These are phyloP conservation scores for Biancaea sappan DNA, from an alignment of 306 rosid genomes.

Conservation along the genomic window DNA sequence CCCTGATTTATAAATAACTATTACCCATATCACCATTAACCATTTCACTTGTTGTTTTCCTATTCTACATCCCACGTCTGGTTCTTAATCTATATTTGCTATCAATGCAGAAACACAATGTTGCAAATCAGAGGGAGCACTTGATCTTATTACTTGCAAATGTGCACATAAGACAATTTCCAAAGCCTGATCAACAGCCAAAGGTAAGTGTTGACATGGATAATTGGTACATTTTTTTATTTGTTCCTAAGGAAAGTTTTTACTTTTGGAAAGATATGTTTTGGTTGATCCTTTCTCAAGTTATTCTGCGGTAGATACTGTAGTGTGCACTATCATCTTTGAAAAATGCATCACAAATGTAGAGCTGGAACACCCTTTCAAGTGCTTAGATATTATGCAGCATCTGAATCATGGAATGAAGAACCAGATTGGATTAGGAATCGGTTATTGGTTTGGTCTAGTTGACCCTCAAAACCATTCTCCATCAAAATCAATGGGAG, in stretches of 20 bases:
- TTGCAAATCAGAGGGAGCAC: conserved; percentile 97
- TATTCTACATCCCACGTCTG: no score
- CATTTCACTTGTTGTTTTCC: no score
- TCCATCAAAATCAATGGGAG: no score
- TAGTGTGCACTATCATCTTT: neutral
- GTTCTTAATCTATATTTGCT: conserved; percentile 3
- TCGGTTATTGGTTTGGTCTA: no score
- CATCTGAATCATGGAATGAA: no score
- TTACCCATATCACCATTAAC: no score
- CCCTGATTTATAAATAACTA: no score
- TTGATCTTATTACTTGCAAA: conserved; percentile 91
- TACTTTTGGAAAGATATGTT: neutral
- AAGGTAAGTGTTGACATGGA: conserved; percentile 61
- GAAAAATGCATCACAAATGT: neutral
- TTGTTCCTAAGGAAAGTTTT: neutral
- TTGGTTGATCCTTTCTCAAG: neutral
- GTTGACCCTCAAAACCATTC: no score
- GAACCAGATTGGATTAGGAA: no score
- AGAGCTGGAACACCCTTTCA: neutral
- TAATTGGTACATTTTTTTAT: conserved; percentile 2
- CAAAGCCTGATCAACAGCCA: conserved; percentile 97
- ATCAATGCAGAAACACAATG: conserved; percentile 76
- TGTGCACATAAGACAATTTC: conserved; percentile 94
- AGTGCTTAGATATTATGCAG: neutral
- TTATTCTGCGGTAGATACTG: neutral